A percentile compares a stretch with the other conserved stretches of the same genome.
phyloP scores from a whole-genome alignment of 345 rosid species.

The Jatropha curcas region DNA sequence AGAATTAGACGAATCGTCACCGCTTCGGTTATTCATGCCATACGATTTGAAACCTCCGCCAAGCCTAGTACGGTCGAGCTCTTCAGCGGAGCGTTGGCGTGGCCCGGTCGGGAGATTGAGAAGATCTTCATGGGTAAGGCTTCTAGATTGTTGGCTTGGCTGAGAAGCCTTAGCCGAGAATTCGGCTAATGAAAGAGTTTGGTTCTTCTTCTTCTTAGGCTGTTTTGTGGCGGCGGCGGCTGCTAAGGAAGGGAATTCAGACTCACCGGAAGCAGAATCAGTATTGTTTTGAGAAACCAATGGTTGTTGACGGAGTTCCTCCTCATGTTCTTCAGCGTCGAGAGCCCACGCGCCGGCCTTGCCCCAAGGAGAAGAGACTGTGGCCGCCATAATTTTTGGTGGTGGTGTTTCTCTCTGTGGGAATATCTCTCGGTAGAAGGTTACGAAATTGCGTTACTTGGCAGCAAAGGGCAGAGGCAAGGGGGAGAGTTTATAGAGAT shows the following conservation, averaged over 20 bases:
- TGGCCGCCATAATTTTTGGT: slow-evolving; percentile 61
- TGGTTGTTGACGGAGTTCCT: slow-evolving; percentile 53
- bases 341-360: slow-evolving; percentile 98
- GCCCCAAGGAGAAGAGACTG: slow-evolving; percentile 81
- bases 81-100: slow-evolving; percentile 79
- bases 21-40: slow-evolving; percentile 32
- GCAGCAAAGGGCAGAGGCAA: slow-evolving; percentile 17
- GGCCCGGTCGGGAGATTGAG: slow-evolving; percentile 84
- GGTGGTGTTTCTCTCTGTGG: neutral
- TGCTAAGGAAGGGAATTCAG: slow-evolving; percentile 66
- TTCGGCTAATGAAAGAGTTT: slow-evolving; percentile 66
- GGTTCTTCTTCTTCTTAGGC: slow-evolving; percentile 74
- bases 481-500: neutral
- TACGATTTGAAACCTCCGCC: slow-evolving; percentile 77
- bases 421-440: slow-evolving; percentile 8
- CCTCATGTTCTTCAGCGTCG: slow-evolving; percentile 83
- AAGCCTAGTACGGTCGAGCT: slow-evolving; percentile 69
- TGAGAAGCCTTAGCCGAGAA: slow-evolving; percentile 40
- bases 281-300: slow-evolving; percentile 19
- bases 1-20: slow-evolving; percentile 54
- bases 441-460: slow-evolving; percentile 33
- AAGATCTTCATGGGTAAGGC: slow-evolving; percentile 60
- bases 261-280: slow-evolving; percentile 19
- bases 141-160: slow-evolving; percentile 22
- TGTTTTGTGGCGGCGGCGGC: slow-evolving; percentile 69